Percentiles rank a stretch among this genome's conserved stretches.
These are phyloP conservation scores for Tetrahymena borealis DNA, from an alignment of 73 alveolate genomes.

Conservation along the genomic window DNA sequence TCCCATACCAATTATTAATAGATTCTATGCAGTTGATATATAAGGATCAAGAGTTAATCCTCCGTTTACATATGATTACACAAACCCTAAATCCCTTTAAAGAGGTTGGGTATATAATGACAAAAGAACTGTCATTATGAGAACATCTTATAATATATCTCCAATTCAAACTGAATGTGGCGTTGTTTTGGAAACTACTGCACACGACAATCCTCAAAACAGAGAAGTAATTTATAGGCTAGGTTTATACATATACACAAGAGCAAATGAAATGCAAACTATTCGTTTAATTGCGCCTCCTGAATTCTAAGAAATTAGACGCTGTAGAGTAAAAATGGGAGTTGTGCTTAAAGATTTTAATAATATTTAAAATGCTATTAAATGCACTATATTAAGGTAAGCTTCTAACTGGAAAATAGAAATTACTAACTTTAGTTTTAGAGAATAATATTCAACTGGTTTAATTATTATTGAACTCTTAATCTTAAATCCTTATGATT, in stretches of 20 bases:
- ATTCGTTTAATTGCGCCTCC: constrained; percentile 28
- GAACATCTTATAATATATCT: background rate
- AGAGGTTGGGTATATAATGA: background rate
- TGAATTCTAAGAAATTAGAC: constrained; percentile 21
- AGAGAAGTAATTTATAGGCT: constrained; percentile 4
- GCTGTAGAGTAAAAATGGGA: constrained; percentile 28
- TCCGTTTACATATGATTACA: constrained; percentile 7
- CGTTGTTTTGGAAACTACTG: constrained; percentile 23
- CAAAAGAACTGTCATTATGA: background rate
- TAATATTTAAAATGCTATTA: constrained; percentile 2
- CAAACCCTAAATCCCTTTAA: background rate
- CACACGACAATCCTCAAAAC: constrained; percentile 15
- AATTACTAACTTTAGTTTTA: background rate
- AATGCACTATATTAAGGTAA: constrained; percentile 3
- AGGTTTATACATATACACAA: constrained; percentile 4
- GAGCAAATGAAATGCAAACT: constrained; percentile 7
- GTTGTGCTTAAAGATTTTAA: constrained; percentile 7
- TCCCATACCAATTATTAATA: background rate
- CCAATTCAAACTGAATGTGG: background rate
- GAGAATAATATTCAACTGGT: constrained; percentile 5
- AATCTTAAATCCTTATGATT: constrained; percentile 5
- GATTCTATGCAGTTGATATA: background rate
- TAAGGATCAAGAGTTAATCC: background rate
- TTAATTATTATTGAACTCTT: constrained; percentile 19
- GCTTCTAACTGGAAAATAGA: constrained; percentile 14